A percentile compares a stretch with the other conserved stretches of the same genome.
Conservation (phyloP, 1,139 yeast genomes). For the Saccharomyces hybrid region DNA sequence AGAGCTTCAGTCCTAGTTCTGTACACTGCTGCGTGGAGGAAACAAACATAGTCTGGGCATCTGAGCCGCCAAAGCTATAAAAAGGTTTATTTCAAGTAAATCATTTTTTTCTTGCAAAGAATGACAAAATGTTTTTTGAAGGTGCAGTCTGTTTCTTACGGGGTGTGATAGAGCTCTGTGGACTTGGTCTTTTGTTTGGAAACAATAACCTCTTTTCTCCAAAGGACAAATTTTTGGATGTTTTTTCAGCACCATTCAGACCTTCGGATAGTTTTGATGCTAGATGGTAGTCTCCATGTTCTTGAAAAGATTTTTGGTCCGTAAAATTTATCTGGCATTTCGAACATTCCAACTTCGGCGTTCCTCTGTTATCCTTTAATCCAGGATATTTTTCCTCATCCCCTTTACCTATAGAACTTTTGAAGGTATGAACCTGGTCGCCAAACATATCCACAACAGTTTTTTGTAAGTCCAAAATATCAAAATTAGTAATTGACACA, state of each 20-base stretch:
- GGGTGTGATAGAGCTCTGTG: background rate
- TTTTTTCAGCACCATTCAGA: slow-evolving; percentile 24
- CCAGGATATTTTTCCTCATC: background rate
- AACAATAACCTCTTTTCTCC: slow-evolving; percentile 27
- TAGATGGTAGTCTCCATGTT: slow-evolving; percentile 29
- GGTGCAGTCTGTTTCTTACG: background rate
- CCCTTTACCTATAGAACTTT: background rate
- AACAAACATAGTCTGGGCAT: too few species aligned
- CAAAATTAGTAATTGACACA: slow-evolving; percentile 48
- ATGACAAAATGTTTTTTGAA: slow-evolving; percentile 1
- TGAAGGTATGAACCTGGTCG: slow-evolving; percentile 11
- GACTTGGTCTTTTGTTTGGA: slow-evolving; percentile 5
- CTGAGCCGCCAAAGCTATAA: background rate
- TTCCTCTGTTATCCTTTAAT: background rate
- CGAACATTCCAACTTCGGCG: slow-evolving; percentile 11
- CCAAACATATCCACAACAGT: slow-evolving; percentile 47
- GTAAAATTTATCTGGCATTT: slow-evolving; percentile 17
- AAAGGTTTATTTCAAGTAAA: background rate
- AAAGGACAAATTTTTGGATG: slow-evolving; percentile 20
- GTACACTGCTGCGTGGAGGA: too few species aligned
- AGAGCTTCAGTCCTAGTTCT: too few species aligned
- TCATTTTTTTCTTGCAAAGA: background rate
- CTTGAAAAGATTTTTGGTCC: slow-evolving; percentile 16
- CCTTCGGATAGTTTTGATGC: slow-evolving; percentile 28
- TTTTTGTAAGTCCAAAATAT: slow-evolving; percentile 36